Evolutionary conservation across 257 asterid genomes (phyloP).

Genomic region (Parsonsia alboflavescens): DNA sequence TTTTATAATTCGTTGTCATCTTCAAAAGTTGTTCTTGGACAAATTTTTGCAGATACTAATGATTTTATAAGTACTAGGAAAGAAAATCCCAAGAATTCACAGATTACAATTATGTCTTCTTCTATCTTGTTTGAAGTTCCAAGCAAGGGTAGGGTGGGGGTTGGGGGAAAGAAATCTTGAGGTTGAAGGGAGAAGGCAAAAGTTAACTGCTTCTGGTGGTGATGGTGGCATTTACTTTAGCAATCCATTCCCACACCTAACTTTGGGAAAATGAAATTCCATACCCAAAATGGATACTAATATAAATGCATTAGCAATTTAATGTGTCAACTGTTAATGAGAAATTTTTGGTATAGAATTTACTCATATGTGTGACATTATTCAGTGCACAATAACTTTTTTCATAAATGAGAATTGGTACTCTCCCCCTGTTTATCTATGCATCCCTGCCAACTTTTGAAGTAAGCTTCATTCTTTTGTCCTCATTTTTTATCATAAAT

Average conservation of each 20-base stretch:
- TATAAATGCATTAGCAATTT: not conserved
- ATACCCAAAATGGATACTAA: not conserved
- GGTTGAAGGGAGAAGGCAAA: not conserved
- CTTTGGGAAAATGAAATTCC: constrained; percentile 5
- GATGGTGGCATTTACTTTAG: not conserved
- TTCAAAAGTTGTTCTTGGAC: too few species aligned
- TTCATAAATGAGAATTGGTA: constrained; percentile 8
- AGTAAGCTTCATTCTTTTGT: not conserved
- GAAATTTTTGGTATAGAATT: constrained; percentile 12
- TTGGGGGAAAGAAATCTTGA: not conserved
- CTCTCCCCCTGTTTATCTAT: not conserved
- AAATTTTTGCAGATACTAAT: too few species aligned
- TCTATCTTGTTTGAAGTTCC: not conserved
- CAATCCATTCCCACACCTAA: constrained; percentile 1
- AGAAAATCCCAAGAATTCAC: not conserved
- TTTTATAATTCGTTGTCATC: too few species aligned
- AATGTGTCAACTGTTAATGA: constrained; percentile 7
- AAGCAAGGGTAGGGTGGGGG: not conserved
- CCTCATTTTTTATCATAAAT: not conserved
- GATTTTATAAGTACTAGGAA: not conserved
- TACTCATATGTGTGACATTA: not conserved
- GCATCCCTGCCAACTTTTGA: not conserved
- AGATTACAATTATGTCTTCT: not conserved
- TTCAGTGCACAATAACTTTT: constrained; percentile 1
- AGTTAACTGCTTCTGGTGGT: not conserved